A percentile compares a stretch with the other conserved stretches of the same genome.
These are phyloP conservation scores for Thelephora ganbajun DNA, from an alignment of 768 basidiomycete species.

Conservation along the genomic window DNA sequence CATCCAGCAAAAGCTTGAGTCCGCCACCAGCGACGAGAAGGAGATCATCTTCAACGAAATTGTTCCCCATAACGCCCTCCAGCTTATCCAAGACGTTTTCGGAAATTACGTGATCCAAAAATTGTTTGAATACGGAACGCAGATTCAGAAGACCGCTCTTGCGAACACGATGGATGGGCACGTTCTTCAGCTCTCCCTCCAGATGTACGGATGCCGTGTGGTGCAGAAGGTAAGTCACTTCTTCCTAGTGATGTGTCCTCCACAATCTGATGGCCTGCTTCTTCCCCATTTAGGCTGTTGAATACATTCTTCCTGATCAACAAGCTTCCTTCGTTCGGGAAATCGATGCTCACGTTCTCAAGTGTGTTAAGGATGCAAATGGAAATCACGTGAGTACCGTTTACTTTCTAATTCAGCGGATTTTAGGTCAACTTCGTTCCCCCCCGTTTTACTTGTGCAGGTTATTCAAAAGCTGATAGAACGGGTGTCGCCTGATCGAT, in stretches of 20 bases:
- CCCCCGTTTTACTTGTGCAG: constrained; percentile 20
- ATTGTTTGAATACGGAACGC: constrained; percentile 76
- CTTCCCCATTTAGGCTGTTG: constrained; percentile 50
- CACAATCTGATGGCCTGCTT: constrained; percentile 3
- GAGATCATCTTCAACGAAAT: constrained; percentile 80
- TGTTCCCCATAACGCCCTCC: constrained; percentile 56
- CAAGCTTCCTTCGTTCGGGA: constrained; percentile 65
- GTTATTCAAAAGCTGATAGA: constrained; percentile 85
- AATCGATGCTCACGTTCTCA: constrained; percentile 66
- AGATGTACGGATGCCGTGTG: constrained; percentile 95
- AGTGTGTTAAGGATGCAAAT: constrained; percentile 82
- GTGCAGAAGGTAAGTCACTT: constrained; percentile 68
- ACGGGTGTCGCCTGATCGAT: constrained; percentile 59
- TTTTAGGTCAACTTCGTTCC: not conserved
- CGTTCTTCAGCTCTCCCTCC: constrained; percentile 61
- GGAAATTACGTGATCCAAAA: constrained; percentile 97
- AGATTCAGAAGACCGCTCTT: constrained; percentile 56
- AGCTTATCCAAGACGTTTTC: constrained; percentile 84
- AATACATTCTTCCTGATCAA: constrained; percentile 66
- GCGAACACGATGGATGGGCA: constrained; percentile 66
- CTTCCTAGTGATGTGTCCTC: constrained; percentile 2
- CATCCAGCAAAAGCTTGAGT: constrained; percentile 80
- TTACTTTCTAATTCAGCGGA: not conserved
- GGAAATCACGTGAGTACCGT: constrained; percentile 78
- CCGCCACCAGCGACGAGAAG: constrained; percentile 65